Percentiles rank a stretch among this genome's conserved stretches.
Evolutionary conservation across 2,329 filamentous ascomycete species (phyloP).

Genomic region (Colletotrichum cordylinicola): DNA sequence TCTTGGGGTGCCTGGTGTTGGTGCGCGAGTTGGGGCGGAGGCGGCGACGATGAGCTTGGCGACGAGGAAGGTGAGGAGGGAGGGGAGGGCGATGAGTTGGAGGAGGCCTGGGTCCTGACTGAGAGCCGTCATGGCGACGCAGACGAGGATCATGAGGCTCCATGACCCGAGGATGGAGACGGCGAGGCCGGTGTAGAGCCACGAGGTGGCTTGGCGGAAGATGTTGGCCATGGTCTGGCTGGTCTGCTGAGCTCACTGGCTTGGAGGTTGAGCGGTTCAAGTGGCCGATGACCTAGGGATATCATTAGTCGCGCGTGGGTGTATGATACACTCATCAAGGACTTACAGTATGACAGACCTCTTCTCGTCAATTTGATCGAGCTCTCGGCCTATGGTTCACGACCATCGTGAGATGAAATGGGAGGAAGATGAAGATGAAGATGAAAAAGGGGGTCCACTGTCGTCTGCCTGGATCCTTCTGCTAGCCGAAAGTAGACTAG

Average conservation of each 20-base stretch:
- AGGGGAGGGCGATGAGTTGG: constrained; percentile 13
- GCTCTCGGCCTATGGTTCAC: background rate
- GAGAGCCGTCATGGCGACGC: background rate
- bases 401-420: background rate
- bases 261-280: rapidly evolving
- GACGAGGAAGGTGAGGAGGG: constrained; percentile 16
- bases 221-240: background rate
- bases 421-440: background rate
- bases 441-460: background rate
- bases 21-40: background rate
- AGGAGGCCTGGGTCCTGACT: background rate
- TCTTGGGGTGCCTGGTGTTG: background rate
- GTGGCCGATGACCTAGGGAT: rapidly evolving
- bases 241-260: background rate
- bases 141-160: background rate
- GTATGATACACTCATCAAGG: rapidly evolving
- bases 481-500: background rate
- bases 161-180: constrained; percentile 2
- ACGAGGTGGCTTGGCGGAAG: constrained; percentile 12
- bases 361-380: background rate
- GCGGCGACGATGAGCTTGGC: constrained; percentile 10
- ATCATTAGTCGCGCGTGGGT: rapidly evolving
- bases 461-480: background rate
- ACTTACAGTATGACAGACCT: rapidly evolving
- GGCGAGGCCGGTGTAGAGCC: constrained; percentile 11